These are phyloP conservation scores for Hypsizygus ulmarius DNA, from an alignment of 1,284 basidiomycete species.

Conservation along the genomic window DNA sequence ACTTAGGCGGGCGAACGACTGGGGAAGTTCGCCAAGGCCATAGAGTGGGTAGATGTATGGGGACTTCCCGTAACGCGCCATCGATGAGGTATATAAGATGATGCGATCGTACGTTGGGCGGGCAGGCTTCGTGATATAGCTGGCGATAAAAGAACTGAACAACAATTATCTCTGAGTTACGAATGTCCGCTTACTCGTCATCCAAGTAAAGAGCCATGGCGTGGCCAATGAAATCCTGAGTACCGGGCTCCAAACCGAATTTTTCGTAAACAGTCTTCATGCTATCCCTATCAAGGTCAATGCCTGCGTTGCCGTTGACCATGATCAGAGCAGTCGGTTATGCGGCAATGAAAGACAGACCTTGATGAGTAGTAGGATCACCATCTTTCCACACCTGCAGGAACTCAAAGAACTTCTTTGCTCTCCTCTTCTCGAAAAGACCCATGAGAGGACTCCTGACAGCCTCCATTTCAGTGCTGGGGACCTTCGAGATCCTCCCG, in stretches of 20 bases:
- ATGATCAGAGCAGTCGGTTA: neutral
- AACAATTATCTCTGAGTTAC: neutral
- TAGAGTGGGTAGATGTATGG: conserved; percentile 99
- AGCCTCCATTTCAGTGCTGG: conserved; percentile 97
- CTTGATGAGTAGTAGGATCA: conserved; percentile 94
- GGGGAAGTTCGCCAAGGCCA: conserved; percentile 97
- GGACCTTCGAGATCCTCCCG: conserved; percentile 96
- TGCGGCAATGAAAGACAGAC: conserved; percentile 40
- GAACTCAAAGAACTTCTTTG: conserved; percentile 99
- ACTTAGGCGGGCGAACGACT: conserved; percentile 96
- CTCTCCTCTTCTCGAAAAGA: conserved; percentile 95
- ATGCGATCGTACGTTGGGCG: conserved; percentile 93
- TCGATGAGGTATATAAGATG: conserved; percentile 95
- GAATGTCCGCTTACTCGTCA: conserved; percentile 75
- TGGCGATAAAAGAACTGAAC: conserved; percentile 31
- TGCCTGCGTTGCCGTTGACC: conserved; percentile 44
- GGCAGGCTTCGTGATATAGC: conserved; percentile 92
- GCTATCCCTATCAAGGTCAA: conserved; percentile 82
- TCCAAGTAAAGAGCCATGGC: conserved; percentile 99
- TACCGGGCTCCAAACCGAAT: conserved; percentile 95
- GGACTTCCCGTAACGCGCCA: conserved; percentile 99
- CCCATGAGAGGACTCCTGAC: conserved; percentile 96
- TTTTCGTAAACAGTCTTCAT: conserved; percentile 97
- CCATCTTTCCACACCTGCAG: conserved; percentile 94
- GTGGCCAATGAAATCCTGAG: conserved; percentile 99